These are phyloP conservation scores for Tricholoma saponaceum DNA, from an alignment of 768 basidiomycete genomes.

Conservation along the genomic window DNA sequence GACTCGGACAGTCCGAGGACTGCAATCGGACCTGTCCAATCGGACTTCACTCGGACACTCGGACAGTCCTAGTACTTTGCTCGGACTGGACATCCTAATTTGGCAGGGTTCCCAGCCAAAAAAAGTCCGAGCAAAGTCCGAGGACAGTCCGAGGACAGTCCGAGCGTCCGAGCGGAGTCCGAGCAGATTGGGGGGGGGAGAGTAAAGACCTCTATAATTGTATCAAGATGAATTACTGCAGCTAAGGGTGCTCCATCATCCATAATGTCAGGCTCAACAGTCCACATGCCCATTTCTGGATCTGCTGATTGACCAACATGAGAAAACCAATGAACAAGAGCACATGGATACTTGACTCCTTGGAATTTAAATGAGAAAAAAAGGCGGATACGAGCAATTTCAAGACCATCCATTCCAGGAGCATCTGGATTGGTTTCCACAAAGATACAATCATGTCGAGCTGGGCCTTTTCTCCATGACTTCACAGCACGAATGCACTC, in stretches of 20 bases:
- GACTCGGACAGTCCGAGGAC: too few relatives aligned
- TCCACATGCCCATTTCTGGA: conserved; percentile 18
- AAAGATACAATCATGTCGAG: not conserved
- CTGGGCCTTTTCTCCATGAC: not conserved
- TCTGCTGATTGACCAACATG: conserved; percentile 10
- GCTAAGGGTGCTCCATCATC: conserved; percentile 2
- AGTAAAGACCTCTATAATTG: too few relatives aligned
- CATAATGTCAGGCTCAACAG: conserved; percentile 10
- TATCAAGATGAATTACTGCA: conserved; percentile 12
- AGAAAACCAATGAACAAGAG: conserved; percentile 19
- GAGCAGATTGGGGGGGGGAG: too few relatives aligned
- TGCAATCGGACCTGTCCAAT: too few relatives aligned
- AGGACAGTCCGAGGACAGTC: too few relatives aligned
- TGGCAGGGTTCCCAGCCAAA: too few relatives aligned
- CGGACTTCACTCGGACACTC: too few relatives aligned
- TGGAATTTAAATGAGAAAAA: conserved; percentile 9
- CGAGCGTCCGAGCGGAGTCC: too few relatives aligned
- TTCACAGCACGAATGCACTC: not conserved
- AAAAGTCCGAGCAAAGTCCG: too few relatives aligned
- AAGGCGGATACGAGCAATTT: not conserved
- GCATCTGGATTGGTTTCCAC: not conserved
- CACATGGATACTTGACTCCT: too few relatives aligned
- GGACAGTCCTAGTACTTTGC: too few relatives aligned
- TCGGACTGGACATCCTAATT: too few relatives aligned
- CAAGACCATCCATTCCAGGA: not conserved